Base-by-base conservation (phyloP, 2,329 filamentous ascomycete genomes). In the Ophiostoma quercus region DNA sequence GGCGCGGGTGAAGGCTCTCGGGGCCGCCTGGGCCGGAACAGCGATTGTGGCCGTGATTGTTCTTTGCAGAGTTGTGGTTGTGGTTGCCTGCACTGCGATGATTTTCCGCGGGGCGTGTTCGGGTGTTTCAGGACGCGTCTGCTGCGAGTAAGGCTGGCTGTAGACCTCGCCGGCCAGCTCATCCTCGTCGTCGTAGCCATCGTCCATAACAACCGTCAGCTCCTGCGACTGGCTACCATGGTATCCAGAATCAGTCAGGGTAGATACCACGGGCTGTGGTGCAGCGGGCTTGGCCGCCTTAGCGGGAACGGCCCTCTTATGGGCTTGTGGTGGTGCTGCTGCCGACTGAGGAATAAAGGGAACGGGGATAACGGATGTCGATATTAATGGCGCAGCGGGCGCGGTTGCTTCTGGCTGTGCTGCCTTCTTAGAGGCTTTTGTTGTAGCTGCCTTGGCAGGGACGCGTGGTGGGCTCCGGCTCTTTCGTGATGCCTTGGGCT, bases 211-310 rank as follows among this genome's bases (percentile, higher is more conserved):
- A 57, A 84, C 80, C 3, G 63, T 54, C n/a, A 80, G 80, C 69
- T 88, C 84, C 68, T 85, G 82, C 2, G 82, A 81, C 74, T 89
- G 87, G 74, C 88, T 90, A 66, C 88, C 90, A 79, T 91, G 87
- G 75, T 92, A 92, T 37, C 90, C 90, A 43, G 90, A 92, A 74
- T 92, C 90, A 1, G 82, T 79, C 65, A 81, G 76, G 25, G 80
- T 76, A n/a, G 77, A 71, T n/a, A 76, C 73, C 51, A 77, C 76
- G 7, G 62, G 29, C n/a, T 29, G 62, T 68, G 76, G 29, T 68
- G 76, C 76, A 71, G 79, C 77, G 22, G 75, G 75, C 57, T 71
- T 75, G 71, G 57, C 41, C 6, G 54, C 4, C 6, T 69, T 69
- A 74, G 67, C 29, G 5, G 51, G 51, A 16, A 32, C 25, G 8